Evolutionary conservation across 2,329 filamentous ascomycete species (phyloP).

Genomic region (Rachicladosporium sp.): DNA sequence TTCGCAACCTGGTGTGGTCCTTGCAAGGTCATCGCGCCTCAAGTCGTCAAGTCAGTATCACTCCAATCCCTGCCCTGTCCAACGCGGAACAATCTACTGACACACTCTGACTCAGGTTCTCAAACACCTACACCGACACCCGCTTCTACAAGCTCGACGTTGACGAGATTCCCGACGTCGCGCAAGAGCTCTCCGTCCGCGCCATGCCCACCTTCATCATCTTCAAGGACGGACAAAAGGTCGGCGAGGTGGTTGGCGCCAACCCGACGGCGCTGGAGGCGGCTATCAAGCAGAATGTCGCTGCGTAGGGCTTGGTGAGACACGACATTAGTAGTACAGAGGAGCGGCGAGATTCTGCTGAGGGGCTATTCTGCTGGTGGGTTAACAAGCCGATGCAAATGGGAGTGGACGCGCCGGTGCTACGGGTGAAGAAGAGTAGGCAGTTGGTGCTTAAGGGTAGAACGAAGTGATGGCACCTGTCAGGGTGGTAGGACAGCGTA

Average conservation of each 20-base stretch:
- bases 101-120: conserved; percentile 35
- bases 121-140: conserved; percentile 46
- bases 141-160: conserved; percentile 88
- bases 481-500: too few species aligned
- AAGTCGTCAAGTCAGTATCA: conserved; percentile 44
- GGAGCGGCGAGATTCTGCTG: too few species aligned
- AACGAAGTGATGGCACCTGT: too few species aligned
- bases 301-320: not conserved
- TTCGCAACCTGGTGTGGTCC: conserved; percentile 89
- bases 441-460: too few species aligned
- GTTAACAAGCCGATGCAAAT: too few species aligned
- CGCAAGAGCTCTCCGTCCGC: conserved; percentile 64
- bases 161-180: conserved; percentile 64
- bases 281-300: conserved; percentile 30
- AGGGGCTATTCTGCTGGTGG: too few species aligned
- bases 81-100: conserved; percentile 5
- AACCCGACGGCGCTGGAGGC: conserved; percentile 57
- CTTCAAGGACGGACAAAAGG: conserved; percentile 68
- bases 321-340: not conserved
- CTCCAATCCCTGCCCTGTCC: conserved; percentile 6
- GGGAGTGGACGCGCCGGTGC: too few species aligned
- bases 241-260: conserved; percentile 65
- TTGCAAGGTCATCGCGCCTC: conserved; percentile 80
- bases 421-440: too few species aligned
- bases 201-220: conserved; percentile 89